Conservation (phyloP, 225 moss, liverwort and hornwort genomes). For the Pseudoscleropodium purum region DNA sequence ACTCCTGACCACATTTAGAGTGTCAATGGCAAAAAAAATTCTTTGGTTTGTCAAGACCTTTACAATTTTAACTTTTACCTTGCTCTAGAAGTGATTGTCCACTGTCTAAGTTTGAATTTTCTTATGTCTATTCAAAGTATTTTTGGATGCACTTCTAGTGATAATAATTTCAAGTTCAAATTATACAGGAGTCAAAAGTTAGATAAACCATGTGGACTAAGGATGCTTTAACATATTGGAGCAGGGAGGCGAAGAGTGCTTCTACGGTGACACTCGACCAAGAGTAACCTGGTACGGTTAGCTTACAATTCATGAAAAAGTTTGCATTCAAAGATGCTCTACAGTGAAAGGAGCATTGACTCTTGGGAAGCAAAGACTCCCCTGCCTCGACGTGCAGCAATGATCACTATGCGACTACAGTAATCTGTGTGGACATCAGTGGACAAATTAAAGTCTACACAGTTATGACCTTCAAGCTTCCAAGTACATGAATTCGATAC, state of each 20-base stretch:
- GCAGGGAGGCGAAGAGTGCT: background rate
- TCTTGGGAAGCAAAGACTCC: background rate
- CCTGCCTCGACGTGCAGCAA: background rate
- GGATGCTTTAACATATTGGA: background rate
- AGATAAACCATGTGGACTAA: too few species aligned
- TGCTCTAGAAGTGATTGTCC: background rate
- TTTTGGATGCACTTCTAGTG: background rate
- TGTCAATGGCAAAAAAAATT: background rate
- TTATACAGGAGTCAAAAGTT: too few species aligned
- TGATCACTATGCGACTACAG: too few species aligned
- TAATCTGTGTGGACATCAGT: background rate
- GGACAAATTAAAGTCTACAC: background rate
- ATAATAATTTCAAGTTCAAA: background rate
- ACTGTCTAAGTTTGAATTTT: background rate
- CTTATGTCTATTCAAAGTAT: background rate
- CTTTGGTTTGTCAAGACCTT: background rate
- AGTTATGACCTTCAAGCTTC: too few species aligned
- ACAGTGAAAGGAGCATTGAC: background rate
- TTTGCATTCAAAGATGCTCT: background rate
- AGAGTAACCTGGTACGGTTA: background rate
- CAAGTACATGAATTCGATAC: background rate
- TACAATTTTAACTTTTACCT: background rate
- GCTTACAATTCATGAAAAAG: background rate
- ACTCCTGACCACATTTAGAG: too few species aligned
- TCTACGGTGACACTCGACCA: background rate